Conservation (phyloP, 306 rosid genomes). For the Cucumis cinereus region DNA sequence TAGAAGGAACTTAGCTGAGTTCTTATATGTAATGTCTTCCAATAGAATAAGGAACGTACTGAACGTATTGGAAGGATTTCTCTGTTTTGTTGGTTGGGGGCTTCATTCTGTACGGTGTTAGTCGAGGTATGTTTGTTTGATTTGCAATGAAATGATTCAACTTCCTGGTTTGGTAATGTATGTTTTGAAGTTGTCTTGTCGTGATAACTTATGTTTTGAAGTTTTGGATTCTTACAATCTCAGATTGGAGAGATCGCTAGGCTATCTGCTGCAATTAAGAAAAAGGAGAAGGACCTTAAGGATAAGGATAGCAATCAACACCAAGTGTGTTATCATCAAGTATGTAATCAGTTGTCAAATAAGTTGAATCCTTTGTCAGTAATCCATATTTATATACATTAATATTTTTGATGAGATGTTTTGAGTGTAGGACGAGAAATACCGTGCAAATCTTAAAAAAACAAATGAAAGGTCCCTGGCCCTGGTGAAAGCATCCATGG, state of each 20-base stretch:
- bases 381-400: neutral
- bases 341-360: slow-evolving; percentile 22
- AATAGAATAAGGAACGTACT: slow-evolving; percentile 68
- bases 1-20: neutral
- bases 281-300: slow-evolving; percentile 68
- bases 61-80: slow-evolving; percentile 72
- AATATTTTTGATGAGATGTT: neutral
- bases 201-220: neutral
- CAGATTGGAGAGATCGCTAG: slow-evolving; percentile 93
- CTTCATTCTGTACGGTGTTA: slow-evolving; percentile 58
- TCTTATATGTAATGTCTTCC: neutral
- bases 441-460: slow-evolving; percentile 48
- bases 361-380: neutral
- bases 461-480: slow-evolving; percentile 86
- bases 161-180: neutral
- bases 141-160: neutral
- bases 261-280: slow-evolving; percentile 68
- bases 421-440: slow-evolving; percentile 56
- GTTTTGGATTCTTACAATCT: slow-evolving; percentile 9
- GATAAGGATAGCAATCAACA: slow-evolving; percentile 37
- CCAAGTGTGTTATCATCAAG: slow-evolving; percentile 53
- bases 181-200: neutral
- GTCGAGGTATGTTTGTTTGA: slow-evolving; percentile 56
- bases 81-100: slow-evolving; percentile 85
- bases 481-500: slow-evolving; percentile 68